Percentiles rank a stretch among this genome's conserved stretches.
Evolutionary conservation across 139 green algal species (phyloP).

Genomic region (Chlorella sorokiniana): DNA sequence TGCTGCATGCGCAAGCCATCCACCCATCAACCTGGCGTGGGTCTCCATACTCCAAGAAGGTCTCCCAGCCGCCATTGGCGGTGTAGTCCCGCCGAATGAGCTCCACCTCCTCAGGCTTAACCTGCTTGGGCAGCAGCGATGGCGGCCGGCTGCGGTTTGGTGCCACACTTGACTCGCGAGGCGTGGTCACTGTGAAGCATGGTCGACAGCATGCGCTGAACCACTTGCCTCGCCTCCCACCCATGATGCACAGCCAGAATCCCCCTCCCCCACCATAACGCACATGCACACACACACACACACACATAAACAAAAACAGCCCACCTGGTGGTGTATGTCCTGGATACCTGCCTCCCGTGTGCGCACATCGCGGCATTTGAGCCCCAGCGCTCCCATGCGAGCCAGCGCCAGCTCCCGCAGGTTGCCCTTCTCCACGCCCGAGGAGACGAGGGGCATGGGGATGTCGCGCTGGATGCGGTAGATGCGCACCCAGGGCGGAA

Average conservation of each 20-base stretch:
- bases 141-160: too few species aligned
- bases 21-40: conserved; percentile 19
- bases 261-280: too few species aligned
- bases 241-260: too few species aligned
- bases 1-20: too few species aligned
- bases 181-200: too few species aligned
- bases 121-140: conserved; percentile 30
- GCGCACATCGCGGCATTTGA: conserved; percentile 90
- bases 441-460: conserved; percentile 96
- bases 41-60: conserved; percentile 96
- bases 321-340: conserved; percentile 90
- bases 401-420: conserved; percentile 94
- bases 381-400: conserved; percentile 87
- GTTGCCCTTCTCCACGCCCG: conserved; percentile 83
- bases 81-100: conserved; percentile 93
- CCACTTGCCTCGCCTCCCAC: too few species aligned
- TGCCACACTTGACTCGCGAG: too few species aligned
- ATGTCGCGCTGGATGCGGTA: conserved; percentile 98
- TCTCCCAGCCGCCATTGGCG: conserved; percentile 97
- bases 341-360: conserved; percentile 96
- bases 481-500: conserved; percentile 93
- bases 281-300: neutral
- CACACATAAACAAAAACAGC: neutral
- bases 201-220: neutral
- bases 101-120: conserved; percentile 88